Evolutionary conservation across 116 monocot species (phyloP), one percentile per base, ranked within the genome.

Genomic region (Dioscorea cayenensis): DNA sequence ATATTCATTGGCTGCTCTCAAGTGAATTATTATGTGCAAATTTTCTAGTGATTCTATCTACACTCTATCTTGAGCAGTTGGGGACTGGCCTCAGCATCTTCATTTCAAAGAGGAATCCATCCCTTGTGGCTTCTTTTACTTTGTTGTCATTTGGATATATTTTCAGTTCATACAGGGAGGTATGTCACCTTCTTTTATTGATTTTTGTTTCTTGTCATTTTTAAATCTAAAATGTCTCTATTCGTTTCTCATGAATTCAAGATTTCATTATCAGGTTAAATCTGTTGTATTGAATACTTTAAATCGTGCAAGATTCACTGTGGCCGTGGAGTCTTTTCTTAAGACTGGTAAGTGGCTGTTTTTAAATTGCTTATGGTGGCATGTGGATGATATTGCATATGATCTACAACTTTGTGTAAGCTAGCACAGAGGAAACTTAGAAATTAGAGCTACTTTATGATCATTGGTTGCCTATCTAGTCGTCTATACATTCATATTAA

Each of bases 91-190:
- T 97, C 67, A 89, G 94, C 73, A 97, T 97, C 67, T 76, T 97
- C n/a, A 83, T 97, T 71, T 86, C 97, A 76, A 94, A 94, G 77
- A 81, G 82, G 67, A 90, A 93, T 59, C 97, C 97, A 64, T 90
- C 94, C 9, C 76, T 94, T 76, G 86, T 84, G 63, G 70, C 83
- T 69, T 80, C 97, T 63, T 97, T 94, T 82, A 86, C 86, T 36
- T 76, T 97, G 11, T 79, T 97, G 36, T 94, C 97, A 22, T 97
- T 88, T 69, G 97, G 97, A 72, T 97, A 94, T 85, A 61, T 97
- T 71, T 51, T 90, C 69, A 97, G 97, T 75, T 90, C 97, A 64
- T 97, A 97, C 68, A 78, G 86, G 70, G 97, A 97, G 97, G 97
- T 97, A 59, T 49, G 69, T 0, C 18, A 52, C 36, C 8, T 27